Base-by-base conservation (phyloP, 139 green algal species). In the Gonium pectorale region DNA sequence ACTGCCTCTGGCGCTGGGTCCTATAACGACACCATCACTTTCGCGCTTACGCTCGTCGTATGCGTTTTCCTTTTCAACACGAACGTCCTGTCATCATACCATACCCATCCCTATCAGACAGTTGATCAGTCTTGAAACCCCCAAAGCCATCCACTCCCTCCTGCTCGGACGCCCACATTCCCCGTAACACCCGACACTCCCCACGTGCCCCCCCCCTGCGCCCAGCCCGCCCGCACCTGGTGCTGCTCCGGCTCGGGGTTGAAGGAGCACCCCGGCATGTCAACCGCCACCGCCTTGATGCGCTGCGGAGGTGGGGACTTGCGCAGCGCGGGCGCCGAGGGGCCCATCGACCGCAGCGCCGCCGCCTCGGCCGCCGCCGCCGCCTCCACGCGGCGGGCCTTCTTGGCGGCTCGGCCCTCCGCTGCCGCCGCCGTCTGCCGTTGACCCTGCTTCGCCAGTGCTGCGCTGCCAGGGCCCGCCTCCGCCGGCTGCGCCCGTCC, bases 241-340 rank as follows among this genome's bases (percentile, higher is more conserved):
- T 93, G 90, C 52, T 83, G 44, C 41, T 93, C 86, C 24, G 68
- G 44, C 15, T 91, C 87, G 0, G 96, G 96, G 85, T 98, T 98
- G 90, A 94, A 97, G 11, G 95, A 97, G 86, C 93, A 97, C 44
- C 96, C 96, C 0, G 96, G 88, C 19, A 84, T 40, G 59, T 95
- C 92, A 7, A 97, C 83, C 80, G 97, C 93, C 29, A 98, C 89
- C 22, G 91, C 86, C 37, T 81, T 72, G 38, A 90, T 74, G 0
- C 73, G 62, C 56, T 59, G 29, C 27, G 68, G 62, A 24, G 69
- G 80, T 13, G 38, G 67, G 51, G 22, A 66, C 33, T 40, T 63
- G 31, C 70, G 80, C 51, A 82, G 75, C n/a, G 59, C 6, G 40
- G 44, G 44, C 29, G 59, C 75, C 5, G 40, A 38, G 19, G 75